These are phyloP conservation scores for Stagonosporopsis vannaccii DNA, from an alignment of 2,329 filamentous ascomycete species.

Conservation along the genomic window DNA sequence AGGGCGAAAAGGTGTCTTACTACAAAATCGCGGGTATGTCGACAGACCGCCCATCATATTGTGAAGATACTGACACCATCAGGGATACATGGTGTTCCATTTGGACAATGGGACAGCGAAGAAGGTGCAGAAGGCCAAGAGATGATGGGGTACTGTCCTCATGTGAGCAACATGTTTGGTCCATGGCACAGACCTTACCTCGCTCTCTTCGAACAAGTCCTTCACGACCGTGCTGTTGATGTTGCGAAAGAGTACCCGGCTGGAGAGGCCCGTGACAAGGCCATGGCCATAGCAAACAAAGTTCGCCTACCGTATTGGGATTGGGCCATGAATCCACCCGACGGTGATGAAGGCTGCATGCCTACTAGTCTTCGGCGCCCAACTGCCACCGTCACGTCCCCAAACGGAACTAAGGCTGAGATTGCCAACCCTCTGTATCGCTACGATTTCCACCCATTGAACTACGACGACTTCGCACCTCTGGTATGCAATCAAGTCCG, in stretches of 20 bases:
- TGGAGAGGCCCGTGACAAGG: slow-evolving; percentile 32
- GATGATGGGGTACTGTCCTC: slow-evolving; percentile 41
- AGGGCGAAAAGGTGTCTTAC: slow-evolving; percentile 41
- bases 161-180: slow-evolving; percentile 40
- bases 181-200: slow-evolving; percentile 46
- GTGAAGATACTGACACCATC: not conserved
- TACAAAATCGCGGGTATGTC: slow-evolving; percentile 40
- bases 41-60: not conserved
- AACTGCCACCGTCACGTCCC: slow-evolving; percentile 33
- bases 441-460: slow-evolving; percentile 43
- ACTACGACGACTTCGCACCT: slow-evolving; percentile 35
- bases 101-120: slow-evolving; percentile 37
- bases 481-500: slow-evolving; percentile 26
- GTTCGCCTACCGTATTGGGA: slow-evolving; percentile 47
- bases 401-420: slow-evolving; percentile 34
- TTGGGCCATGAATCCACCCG: slow-evolving; percentile 39
- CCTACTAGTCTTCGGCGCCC: slow-evolving; percentile 31
- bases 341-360: slow-evolving; percentile 34
- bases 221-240: slow-evolving; percentile 39
- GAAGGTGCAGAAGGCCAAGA: slow-evolving; percentile 31
- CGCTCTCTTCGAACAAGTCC: slow-evolving; percentile 43
- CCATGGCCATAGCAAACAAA: slow-evolving; percentile 31
- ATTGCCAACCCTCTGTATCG: slow-evolving; percentile 39
- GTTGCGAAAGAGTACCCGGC: slow-evolving; percentile 39
- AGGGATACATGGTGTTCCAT: slow-evolving; percentile 46